Base-by-base conservation (phyloP, 805 yeast species). In the Saccharomycopsis amapae region DNA sequence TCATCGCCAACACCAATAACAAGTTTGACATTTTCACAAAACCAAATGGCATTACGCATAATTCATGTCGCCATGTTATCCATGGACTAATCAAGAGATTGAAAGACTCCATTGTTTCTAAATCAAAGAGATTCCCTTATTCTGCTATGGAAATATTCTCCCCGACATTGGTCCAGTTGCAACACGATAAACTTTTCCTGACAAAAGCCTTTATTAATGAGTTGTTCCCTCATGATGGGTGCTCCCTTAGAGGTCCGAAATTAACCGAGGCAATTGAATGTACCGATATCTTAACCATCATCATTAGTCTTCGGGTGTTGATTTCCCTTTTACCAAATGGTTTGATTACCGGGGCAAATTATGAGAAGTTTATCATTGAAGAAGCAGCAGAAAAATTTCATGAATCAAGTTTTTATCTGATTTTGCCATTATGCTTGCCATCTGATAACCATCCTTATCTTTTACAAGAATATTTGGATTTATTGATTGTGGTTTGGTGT, bases 381-480 rank as follows among this genome's bases (percentile, higher is more conserved):
- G 45, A 40, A 15, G 22, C 18, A 12, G 26, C 25, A 18, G 38
- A 33, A 24, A 35, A 40, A 6, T 30, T 17, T 24, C 19, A 34
- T 15, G 38, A 12, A 12, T 12, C 15, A n/a, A 20, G 15, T 9
- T 65, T 65, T 34, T 64, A 64, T 48, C 61, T 60, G 41, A 52
- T 58, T 13, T 48, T 66, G 31, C 68, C 70, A 30, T 47, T 54
- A 23, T 59, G 55, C 39, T 49, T 65, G 15, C 66, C 68, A 9
- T 58, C 65, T 24, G 60, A 63, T 44, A 61, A 63, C 40, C 62
- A 65, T 51, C 55, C 63, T 7, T 62, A 64, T 53, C 54, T 64
- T 17, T 50, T 62, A 2, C 65, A 65, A 50, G 68, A 66, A 40
- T 66, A 63, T 49, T 50, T 66, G 42, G 69, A 65, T 40, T 56